phyloP scores from a whole-genome alignment of 2,329 filamentous ascomycete species.

The Pseudopyricularia javanii region DNA sequence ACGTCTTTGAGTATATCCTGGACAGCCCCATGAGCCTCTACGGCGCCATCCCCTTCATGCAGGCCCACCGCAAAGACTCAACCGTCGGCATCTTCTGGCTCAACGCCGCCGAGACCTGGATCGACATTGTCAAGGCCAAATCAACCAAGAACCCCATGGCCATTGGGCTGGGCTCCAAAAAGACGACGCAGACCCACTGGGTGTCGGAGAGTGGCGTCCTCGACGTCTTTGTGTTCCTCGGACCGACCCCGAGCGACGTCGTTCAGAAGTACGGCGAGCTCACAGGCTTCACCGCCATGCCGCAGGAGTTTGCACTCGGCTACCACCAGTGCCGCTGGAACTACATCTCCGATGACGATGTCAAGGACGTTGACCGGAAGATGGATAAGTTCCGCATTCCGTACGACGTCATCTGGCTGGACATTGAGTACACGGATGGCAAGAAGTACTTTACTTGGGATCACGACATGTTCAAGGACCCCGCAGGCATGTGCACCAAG shows the following conservation, averaged over 20 bases:
- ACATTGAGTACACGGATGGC: slow-evolving; percentile 93
- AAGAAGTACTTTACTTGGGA: slow-evolving; percentile 99
- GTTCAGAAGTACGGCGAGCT: slow-evolving; percentile 76
- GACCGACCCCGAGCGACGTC: slow-evolving; percentile 72
- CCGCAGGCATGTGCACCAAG: slow-evolving; percentile 77
- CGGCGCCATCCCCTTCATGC: slow-evolving; percentile 95
- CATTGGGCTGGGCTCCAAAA: slow-evolving; percentile 56
- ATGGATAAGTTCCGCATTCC: slow-evolving; percentile 94
- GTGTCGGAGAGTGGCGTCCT: slow-evolving; percentile 84
- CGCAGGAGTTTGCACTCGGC: slow-evolving; percentile 81
- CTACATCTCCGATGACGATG: slow-evolving; percentile 92
- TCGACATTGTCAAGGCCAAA: slow-evolving; percentile 80
- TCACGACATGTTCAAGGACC: slow-evolving; percentile 73
- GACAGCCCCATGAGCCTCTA: slow-evolving; percentile 98
- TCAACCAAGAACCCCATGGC: slow-evolving; percentile 63
- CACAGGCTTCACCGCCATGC: slow-evolving; percentile 82
- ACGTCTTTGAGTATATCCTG: slow-evolving; percentile 95
- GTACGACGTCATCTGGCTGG: slow-evolving; percentile 98
- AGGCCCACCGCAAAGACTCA: slow-evolving; percentile 86
- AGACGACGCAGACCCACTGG: slow-evolving; percentile 86
- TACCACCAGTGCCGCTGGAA: slow-evolving; percentile 99
- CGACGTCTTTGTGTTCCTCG: slow-evolving; percentile 90
- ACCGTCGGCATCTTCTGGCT: slow-evolving; percentile 96
- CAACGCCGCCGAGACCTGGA: slow-evolving; percentile 93
- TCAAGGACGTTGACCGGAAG: slow-evolving; percentile 89